Evolutionary conservation across 1,139 yeast genomes (phyloP).

Genomic region (Suhomyces panamericanus): DNA sequence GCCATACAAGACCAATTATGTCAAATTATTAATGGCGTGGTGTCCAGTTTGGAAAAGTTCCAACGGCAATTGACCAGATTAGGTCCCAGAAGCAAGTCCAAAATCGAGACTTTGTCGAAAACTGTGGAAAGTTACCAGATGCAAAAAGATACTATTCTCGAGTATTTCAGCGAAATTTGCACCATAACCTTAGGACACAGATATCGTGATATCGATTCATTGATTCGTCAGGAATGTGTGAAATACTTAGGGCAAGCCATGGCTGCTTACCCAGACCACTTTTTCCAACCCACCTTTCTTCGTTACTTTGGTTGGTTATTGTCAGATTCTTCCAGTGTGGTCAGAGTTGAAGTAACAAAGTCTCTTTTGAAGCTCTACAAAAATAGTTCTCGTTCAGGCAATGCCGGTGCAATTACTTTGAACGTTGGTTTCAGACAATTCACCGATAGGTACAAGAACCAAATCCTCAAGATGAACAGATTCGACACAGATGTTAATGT

Average conservation of each 20-base stretch:
- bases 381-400: slow-evolving; percentile 18
- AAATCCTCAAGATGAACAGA: slow-evolving; percentile 59
- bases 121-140: slow-evolving; percentile 50
- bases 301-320: slow-evolving; percentile 83
- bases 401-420: slow-evolving; percentile 15
- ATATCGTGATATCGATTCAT: slow-evolving; percentile 76
- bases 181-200: slow-evolving; percentile 72
- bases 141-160: slow-evolving; percentile 55
- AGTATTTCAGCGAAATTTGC: slow-evolving; percentile 63
- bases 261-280: slow-evolving; percentile 65
- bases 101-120: slow-evolving; percentile 43
- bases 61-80: slow-evolving; percentile 43
- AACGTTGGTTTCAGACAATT: slow-evolving; percentile 62
- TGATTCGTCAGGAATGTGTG: slow-evolving; percentile 70
- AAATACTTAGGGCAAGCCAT: slow-evolving; percentile 66
- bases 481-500: slow-evolving; percentile 45
- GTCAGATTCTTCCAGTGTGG: slow-evolving; percentile 63
- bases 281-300: slow-evolving; percentile 66
- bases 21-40: slow-evolving; percentile 45
- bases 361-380: slow-evolving; percentile 54
- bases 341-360: slow-evolving; percentile 65
- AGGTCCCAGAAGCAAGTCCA: slow-evolving; percentile 28
- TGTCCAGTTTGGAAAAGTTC: slow-evolving; percentile 43
- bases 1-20: slow-evolving; percentile 63
- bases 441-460: slow-evolving; percentile 65